These are phyloP conservation scores for Xanthoconium purpureum DNA, from an alignment of 768 basidiomycete genomes.

Conservation along the genomic window DNA sequence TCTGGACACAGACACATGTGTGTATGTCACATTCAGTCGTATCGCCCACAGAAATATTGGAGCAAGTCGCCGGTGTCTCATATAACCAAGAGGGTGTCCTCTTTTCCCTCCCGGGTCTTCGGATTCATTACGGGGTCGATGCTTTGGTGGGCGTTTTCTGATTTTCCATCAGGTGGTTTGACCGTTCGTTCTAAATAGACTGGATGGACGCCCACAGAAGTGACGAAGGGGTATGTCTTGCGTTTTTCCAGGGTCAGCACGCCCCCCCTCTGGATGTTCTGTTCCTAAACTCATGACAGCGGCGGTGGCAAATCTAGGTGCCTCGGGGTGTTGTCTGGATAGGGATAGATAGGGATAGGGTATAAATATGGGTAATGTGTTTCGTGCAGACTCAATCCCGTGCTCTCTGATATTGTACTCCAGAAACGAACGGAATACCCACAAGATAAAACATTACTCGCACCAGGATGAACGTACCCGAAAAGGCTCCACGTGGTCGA, in stretches of 20 bases:
- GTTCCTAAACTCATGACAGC: not conserved
- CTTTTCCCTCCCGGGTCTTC: not conserved
- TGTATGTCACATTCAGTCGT: not conserved
- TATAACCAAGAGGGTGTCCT: no score
- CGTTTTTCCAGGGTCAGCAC: not conserved
- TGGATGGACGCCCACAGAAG: conserved; percentile 10
- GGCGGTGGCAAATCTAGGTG: conserved; percentile 2
- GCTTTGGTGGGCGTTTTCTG: conserved; percentile 10
- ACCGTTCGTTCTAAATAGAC: not conserved
- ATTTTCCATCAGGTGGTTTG: not conserved
- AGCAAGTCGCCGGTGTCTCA: not conserved
- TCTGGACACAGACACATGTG: not conserved
- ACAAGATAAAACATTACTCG: not conserved
- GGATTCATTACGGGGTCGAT: not conserved
- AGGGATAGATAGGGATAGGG: no score
- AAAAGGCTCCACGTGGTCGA: not conserved
- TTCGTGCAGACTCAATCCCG: not conserved
- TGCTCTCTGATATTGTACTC: not conserved
- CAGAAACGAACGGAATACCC: not conserved
- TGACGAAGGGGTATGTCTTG: not conserved
- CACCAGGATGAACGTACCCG: not conserved
- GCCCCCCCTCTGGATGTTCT: not conserved
- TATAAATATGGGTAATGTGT: conserved; percentile 2
- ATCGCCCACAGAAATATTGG: not conserved
- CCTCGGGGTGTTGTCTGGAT: not conserved